A percentile compares a stretch with the other conserved stretches of the same genome.
Conservation (phyloP, 306 rosid species). For the Bauhinia variegata region DNA sequence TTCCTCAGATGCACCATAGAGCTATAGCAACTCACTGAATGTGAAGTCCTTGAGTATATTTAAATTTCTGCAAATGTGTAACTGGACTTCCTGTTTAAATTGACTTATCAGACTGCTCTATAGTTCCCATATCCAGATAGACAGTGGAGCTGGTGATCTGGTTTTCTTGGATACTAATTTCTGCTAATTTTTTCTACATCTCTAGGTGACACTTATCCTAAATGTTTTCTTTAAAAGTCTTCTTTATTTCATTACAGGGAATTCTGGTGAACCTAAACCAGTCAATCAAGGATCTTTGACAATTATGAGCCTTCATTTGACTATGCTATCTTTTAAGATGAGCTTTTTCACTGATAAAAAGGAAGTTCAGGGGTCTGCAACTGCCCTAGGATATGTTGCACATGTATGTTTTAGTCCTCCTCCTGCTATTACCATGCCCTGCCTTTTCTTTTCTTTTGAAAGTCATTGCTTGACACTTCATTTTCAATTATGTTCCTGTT, state of each 20-base stretch:
- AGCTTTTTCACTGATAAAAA: slow-evolving; percentile 90
- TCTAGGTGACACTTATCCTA: slow-evolving; percentile 27
- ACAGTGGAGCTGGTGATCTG: slow-evolving; percentile 3
- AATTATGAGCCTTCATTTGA: slow-evolving; percentile 83
- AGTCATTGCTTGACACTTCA: slow-evolving; percentile 20
- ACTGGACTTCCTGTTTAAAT: background rate
- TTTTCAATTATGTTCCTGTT: background rate
- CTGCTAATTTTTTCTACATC: slow-evolving; percentile 25
- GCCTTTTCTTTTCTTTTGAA: slow-evolving; percentile 3
- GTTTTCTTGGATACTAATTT: slow-evolving; percentile 4
- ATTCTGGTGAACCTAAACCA: slow-evolving; percentile 64
- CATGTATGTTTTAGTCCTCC: slow-evolving; percentile 64
- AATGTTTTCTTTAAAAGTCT: slow-evolving; percentile 23
- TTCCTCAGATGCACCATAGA: slow-evolving; percentile 10
- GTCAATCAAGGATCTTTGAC: slow-evolving; percentile 78
- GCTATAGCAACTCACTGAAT: slow-evolving; percentile 8
- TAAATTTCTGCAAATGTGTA: background rate
- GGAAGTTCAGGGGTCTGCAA: slow-evolving; percentile 87
- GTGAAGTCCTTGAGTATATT: slow-evolving; percentile 11
- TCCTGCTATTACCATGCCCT: background rate
- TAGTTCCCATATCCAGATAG: background rate
- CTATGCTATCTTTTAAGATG: slow-evolving; percentile 78
- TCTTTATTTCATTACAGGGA: slow-evolving; percentile 52
- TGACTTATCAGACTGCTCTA: background rate
- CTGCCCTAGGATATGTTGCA: slow-evolving; percentile 87